Evolutionary conservation across 495 filamentous ascomycete species (phyloP).

Genomic region (Patellaria atrata): DNA sequence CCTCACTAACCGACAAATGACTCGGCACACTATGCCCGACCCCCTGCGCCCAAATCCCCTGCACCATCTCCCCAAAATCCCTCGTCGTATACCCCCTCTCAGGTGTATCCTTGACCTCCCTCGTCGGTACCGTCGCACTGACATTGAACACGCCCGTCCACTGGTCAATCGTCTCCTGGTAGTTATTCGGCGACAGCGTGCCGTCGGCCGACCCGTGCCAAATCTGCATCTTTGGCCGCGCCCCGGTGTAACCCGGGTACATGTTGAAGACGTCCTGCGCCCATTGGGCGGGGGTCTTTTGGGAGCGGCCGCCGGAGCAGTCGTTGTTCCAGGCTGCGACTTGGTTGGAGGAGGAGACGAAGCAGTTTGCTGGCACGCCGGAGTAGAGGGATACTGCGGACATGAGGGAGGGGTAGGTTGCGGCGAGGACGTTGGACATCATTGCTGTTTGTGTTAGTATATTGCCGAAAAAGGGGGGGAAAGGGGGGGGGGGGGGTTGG

Average conservation of each 20-base stretch:
- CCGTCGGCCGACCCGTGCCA: constrained; percentile 38
- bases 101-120: constrained; percentile 14
- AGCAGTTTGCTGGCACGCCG: constrained; percentile 49
- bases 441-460: constrained; percentile 3
- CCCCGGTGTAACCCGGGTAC: constrained; percentile 41
- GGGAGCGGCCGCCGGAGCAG: constrained; percentile 36
- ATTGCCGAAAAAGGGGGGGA: neutral
- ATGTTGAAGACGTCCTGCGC: constrained; percentile 35
- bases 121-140: constrained; percentile 7
- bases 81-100: constrained; percentile 33
- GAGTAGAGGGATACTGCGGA: constrained; percentile 42
- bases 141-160: constrained; percentile 42
- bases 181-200: constrained; percentile 36
- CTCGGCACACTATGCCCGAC: constrained; percentile 35
- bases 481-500: too few relatives aligned
- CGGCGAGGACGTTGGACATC: constrained; percentile 38
- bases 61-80: constrained; percentile 33
- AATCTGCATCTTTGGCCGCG: constrained; percentile 41
- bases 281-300: constrained; percentile 37
- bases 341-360: constrained; percentile 26
- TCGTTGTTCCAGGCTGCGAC: constrained; percentile 39
- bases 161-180: constrained; percentile 42
- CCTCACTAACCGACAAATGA: constrained; percentile 13
- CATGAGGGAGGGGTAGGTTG: constrained; percentile 46
- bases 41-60: constrained; percentile 34